Evolutionary conservation across 305 asterid genomes (phyloP), one percentile per base, ranked within the genome.

Genomic region (Fraxinus sp.): DNA sequence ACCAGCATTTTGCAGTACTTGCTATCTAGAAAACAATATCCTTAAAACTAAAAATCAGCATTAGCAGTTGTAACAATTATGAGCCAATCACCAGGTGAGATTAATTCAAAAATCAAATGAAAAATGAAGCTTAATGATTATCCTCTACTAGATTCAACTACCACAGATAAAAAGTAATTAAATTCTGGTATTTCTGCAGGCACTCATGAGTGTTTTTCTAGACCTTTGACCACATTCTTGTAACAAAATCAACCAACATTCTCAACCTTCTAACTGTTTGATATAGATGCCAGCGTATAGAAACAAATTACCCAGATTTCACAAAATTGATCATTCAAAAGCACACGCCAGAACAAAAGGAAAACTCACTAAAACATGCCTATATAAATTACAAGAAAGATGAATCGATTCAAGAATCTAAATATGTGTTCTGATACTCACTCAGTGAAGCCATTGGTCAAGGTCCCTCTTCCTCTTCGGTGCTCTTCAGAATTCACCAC

Each of bases 381-480:
- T 49, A 49, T 4, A 49, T 14, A 49, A 18, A 62, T 20, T 8
- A 18, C 32, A 62, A 62, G 32, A 22, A 62, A 26, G 14, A 62
- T 20, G 64, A 52, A 52, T 52, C 16, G 73, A 22, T 14, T 41
- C 6, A 78, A 81, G 16, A 35, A 74, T 18, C 26, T 8, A 8
- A 24, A 24, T 59, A 22, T 22, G 35, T 28, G 33, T 10, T 10
- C 16, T 28, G 80, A 36, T 18, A 87, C 91, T 85, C 28, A 89
- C 90, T 84, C 83, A 75, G 80, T 13, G 92, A 86, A 86, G 84
- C 88, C 92, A 89, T 89, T 64, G 83, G 75, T 32, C 82, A 49
- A 72, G 90, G 84, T 84, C 86, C 55, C 70, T 68, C 30, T 26
- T 79, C 85, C 83, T 80, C 78, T 75, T 74, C 52, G 80, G 57